phyloP scores from a whole-genome alignment of 345 rosid genomes.

The Citrus trifoliata region DNA sequence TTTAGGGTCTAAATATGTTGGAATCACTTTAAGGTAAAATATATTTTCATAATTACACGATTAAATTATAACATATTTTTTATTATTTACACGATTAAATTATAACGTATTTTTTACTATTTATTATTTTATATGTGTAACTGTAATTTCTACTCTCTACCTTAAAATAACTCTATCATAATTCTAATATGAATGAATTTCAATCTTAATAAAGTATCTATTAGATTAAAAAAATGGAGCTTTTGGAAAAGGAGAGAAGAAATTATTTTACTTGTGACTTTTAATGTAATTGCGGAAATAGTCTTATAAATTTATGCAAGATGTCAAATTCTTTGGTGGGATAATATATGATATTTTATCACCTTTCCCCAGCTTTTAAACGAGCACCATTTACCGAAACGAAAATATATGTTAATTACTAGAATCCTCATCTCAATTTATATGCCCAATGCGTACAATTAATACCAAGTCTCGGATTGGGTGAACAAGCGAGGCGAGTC shows the following conservation, averaged over 20 bases:
- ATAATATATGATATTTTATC: background rate
- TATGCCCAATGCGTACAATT: slow-evolving; percentile 26
- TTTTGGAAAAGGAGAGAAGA: background rate
- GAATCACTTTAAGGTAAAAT: accelerated
- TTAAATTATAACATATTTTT: accelerated
- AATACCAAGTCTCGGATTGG: slow-evolving; percentile 25
- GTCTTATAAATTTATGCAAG: background rate
- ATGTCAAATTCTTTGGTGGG: background rate
- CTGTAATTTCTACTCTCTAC: too few species aligned
- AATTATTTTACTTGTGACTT: background rate
- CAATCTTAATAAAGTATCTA: too few species aligned
- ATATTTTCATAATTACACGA: too few species aligned
- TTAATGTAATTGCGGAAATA: background rate
- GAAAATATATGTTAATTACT: background rate
- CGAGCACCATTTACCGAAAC: background rate
- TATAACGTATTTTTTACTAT: too few species aligned
- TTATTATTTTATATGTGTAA: too few species aligned
- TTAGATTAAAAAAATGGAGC: background rate
- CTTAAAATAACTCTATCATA: too few species aligned
- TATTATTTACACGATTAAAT: too few species aligned
- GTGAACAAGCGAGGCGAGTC: background rate
- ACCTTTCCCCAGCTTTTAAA: background rate
- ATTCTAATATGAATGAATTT: too few species aligned
- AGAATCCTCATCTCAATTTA: background rate
- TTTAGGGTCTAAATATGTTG: accelerated